Evolutionary conservation across 1,284 basidiomycete species (phyloP), one percentile per base, ranked within the genome.

Genomic region (Austroboletus novae-zelandiae): DNA sequence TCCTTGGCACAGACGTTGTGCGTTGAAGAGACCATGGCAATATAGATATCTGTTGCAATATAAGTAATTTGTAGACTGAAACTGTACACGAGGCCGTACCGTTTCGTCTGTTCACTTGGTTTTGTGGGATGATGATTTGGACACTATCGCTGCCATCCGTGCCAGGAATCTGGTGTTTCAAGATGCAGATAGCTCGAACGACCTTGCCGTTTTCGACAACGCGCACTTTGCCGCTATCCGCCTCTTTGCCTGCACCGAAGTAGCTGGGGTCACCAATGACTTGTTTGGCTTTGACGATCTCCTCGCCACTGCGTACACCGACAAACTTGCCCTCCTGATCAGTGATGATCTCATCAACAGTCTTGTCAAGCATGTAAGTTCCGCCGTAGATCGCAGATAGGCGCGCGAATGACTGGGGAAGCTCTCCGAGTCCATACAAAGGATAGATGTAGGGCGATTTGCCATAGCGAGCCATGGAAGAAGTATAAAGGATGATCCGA

Each of bases 391-490:
- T 98, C 61, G 97, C 97, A 58, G 91, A 95, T 51, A 98, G 81
- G 67, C 97, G 94, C 15, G 97, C 97, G 67, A 99, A 99, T 3
- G 96, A 94, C 70, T 99, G 97, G 18, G 97, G 97, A 45, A 99
- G 88, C 73, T 99, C 97, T 61, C 97, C 97, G 46, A 99, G 89
- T 58, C 97, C 97, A 72, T 99, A 99, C 48, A 98, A 83, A 14
- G 97, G 97, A 77, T 99, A 99, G 70, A 99, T 98, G 79, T 99
- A 99, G 4, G 97, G 97, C 17, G 97, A 99, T 74, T 99, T 99
- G 63, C 97, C 97, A 73, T 98, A 99, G 49, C 97, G 91, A 29
- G 97, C 94, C 93, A 99, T 98, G 18, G 96, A 99, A 9, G 91
- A 89, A 15, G 94, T 98, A 77, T 99, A 99, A 54, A 99, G 85